Percentiles rank a stretch among this genome's conserved stretches.
Evolutionary conservation across 305 asterid species (phyloP).

Genomic region (Salvia sclarea): DNA sequence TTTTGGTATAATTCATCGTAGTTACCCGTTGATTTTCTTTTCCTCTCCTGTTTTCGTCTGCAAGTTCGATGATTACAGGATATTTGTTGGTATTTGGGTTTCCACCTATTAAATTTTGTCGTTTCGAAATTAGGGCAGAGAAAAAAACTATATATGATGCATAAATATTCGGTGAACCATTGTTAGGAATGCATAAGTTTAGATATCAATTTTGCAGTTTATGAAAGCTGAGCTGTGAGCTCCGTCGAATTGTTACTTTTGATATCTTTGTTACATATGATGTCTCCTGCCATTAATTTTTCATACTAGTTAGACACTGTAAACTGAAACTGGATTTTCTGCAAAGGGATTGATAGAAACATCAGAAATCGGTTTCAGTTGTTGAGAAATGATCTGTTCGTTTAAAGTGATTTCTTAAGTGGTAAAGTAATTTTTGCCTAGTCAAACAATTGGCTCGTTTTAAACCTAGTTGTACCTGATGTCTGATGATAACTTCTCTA

Average conservation of each 20-base stretch:
- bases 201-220: neutral
- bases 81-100: neutral
- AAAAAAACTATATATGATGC: neutral
- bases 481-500: slow-evolving; percentile 6
- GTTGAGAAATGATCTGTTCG: neutral
- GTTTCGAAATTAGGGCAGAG: slow-evolving; percentile 32
- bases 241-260: slow-evolving; percentile 4
- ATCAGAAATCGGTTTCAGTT: neutral
- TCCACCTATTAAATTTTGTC: neutral
- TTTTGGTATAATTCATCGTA: slow-evolving; percentile 4
- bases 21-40: neutral
- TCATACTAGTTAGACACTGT: neutral
- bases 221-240: neutral
- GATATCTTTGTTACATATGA: neutral
- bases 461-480: neutral
- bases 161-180: neutral
- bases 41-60: neutral
- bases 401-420: neutral
- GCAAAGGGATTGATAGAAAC: neutral
- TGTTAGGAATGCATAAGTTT: neutral
- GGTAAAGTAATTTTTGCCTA: neutral
- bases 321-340: neutral
- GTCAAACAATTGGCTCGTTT: neutral
- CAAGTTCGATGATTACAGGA: neutral
- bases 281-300: slow-evolving; percentile 12